Base-by-base conservation (phyloP, 495 filamentous ascomycete genomes). In the Tuber brumale region DNA sequence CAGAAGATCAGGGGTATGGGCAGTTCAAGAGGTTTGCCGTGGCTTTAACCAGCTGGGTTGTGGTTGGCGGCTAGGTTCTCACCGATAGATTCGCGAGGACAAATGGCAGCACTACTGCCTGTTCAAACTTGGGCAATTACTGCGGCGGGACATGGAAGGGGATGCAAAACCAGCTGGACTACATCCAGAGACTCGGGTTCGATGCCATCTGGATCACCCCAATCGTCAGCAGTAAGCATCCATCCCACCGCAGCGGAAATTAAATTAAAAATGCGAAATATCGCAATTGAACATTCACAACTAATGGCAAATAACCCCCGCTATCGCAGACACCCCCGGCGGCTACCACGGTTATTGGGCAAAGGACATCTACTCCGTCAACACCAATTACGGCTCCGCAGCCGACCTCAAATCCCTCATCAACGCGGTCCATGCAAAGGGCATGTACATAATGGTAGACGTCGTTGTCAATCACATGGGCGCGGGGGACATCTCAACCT, bases 201-300 rank as follows among this genome's bases (percentile, higher is more conserved):
- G 91, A 91, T 57, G 92, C 92, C 37, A 87, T 94, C 70, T 95
- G 92, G 93, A 95, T 94, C 73, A 92, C 91, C 0, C 93, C 92
- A 0, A 85, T 95, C 19, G 91, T 91, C 27, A 84, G 85, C 57
- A 88, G 93, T 74, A 80, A 39, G 77, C 61, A 41, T 42, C 27
- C 43, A 23, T 35, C 37, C 18, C 45, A 9, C 31, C 16, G 19
- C 31, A 9, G 70, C 7, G 9, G 27, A 46, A 14, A 31, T 70
- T 72, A 6, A 10, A 10, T 42, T 42, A 23, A n/a, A 46, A 31
- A 8, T 37, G 21, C 48, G 39, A 6, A 72, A 1, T 18, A 43
- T 14, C 16, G 12, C 8, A 21, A 45, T 18, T 57, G 48, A 57
- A 57, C 21, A 51, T 21, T 31, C 57, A 14, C 27, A 18, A 48